Evolutionary conservation across 345 rosid species (phyloP), one percentile per base, ranked within the genome.

Genomic region (Alliaria petiolata): DNA sequence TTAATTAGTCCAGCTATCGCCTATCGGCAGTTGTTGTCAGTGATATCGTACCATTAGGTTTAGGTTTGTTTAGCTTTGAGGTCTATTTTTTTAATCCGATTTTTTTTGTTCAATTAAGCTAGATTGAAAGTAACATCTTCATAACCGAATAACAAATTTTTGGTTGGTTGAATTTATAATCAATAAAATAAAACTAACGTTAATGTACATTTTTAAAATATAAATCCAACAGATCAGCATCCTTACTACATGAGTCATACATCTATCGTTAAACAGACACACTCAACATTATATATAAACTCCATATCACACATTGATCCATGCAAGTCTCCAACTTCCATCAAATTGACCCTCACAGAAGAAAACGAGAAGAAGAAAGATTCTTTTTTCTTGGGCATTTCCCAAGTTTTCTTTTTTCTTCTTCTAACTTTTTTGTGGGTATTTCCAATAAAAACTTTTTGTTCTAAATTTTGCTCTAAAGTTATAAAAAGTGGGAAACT

Each of bases 331-430:
- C 19, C 30, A 44, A 20, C 55, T 35, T 68, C 56, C 42, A 67
- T 75, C 59, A 62, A 39, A 63, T 30, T 43, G 66, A 52, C 71
- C 15, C 65, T 28, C 65, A 38, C 9, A 39, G 38, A 63, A 76
- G 16, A 59, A 28, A 58, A 50, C 34, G 45, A 62, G 60, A 62
- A 63, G 70, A 47, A 76, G 53, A 63, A 55, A 69, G 39, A 19
- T 13, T n/a, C 6, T 68, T 62, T 75, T 76, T 76, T 76, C 79
- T 76, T 70, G 80, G 79, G 71, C 47, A 56, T 31, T 52, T 63
- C 79, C 79, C 79, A 76, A 69, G 79, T 76, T 76, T 36, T 62
- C 61, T 69, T 69, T 62, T 70, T 69, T 76, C 75, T 47, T 76
- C 33, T 35, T 40, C 47, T 3, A 55, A n/a, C n/a, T 69, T 62